Percentiles rank a stretch among this genome's conserved stretches.
phyloP scores from a whole-genome alignment of 2,329 filamentous ascomycete genomes.

The Penicillium sp. region DNA sequence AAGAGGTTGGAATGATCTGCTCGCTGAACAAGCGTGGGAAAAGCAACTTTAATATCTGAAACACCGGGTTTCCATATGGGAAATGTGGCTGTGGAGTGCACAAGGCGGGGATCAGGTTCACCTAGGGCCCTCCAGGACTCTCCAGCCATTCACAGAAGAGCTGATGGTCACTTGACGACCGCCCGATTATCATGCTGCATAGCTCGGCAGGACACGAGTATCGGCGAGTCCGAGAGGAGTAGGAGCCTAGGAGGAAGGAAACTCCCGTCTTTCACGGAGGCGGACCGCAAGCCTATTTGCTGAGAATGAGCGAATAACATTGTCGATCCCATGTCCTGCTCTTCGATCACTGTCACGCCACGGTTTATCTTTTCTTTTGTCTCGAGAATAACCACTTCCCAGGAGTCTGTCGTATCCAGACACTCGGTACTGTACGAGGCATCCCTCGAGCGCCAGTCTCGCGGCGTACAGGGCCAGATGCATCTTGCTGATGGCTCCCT shows the following conservation, averaged over 20 bases:
- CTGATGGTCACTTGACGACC: not conserved
- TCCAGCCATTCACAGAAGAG: not conserved
- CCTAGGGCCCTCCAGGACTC: not conserved
- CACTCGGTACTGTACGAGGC: not conserved
- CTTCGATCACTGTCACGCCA: not conserved
- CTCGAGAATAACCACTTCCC: not conserved
- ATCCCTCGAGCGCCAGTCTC: conserved; percentile 1
- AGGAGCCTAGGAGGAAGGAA: not conserved
- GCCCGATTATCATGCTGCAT: conserved; percentile 8
- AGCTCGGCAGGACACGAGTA: conserved; percentile 13
- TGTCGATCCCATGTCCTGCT: not conserved
- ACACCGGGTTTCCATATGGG: conserved; percentile 24
- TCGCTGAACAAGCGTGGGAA: conserved; percentile 14
- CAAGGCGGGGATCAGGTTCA: not conserved
- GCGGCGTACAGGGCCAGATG: conserved; percentile 2
- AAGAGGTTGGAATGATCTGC: conserved; percentile 18
- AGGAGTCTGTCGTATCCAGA: conserved; percentile 2
- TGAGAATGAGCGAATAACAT: conserved; percentile 8
- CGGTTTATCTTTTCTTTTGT: not conserved
- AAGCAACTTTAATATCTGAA: conserved; percentile 25
- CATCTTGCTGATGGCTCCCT: conserved; percentile 11
- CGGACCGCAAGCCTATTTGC: conserved; percentile 10
- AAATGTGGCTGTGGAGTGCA: conserved; percentile 18
- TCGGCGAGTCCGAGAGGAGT: conserved; percentile 1
- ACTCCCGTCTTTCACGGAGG: conserved; percentile 2